Conservation (phyloP, 805 yeast genomes). For the Yamadazyma ubonensis region DNA sequence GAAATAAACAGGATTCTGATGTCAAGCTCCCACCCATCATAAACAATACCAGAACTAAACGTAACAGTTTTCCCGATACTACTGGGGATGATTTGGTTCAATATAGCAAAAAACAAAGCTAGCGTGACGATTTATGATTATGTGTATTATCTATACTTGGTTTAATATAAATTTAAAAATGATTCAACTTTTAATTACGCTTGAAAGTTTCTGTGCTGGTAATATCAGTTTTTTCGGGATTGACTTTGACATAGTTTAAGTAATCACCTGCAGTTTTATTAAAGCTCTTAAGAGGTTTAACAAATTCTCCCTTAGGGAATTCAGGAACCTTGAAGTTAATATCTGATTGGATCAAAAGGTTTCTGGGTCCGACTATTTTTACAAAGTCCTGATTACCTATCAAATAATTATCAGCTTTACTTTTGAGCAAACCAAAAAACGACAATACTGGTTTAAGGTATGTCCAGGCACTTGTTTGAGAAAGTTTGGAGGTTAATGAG, state of each 20-base stretch:
- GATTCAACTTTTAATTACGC: too few relatives aligned
- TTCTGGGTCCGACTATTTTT: constrained; percentile 55
- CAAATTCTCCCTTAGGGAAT: constrained; percentile 12
- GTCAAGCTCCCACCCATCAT: constrained; percentile 19
- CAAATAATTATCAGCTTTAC: constrained; percentile 14
- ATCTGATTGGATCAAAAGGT: constrained; percentile 47
- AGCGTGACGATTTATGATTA: constrained; percentile 3
- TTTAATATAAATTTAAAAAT: not conserved
- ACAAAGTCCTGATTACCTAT: constrained; percentile 46
- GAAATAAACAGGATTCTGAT: constrained; percentile 1
- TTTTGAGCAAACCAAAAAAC: constrained; percentile 1
- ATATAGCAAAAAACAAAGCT: constrained; percentile 8
- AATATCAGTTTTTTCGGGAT: constrained; percentile 40
- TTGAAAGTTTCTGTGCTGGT: constrained; percentile 40
- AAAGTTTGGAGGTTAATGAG: too few relatives aligned
- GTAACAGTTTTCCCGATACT: constrained; percentile 11
- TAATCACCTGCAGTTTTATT: constrained; percentile 40
- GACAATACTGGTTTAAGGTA: constrained; percentile 1
- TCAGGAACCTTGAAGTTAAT: constrained; percentile 22
- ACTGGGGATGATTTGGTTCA: not conserved
- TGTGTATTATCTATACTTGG: constrained; percentile 2
- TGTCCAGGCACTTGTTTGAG: not conserved
- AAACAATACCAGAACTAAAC: constrained; percentile 7
- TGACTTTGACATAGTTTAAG: constrained; percentile 47
- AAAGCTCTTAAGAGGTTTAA: constrained; percentile 10